phyloP scores from a whole-genome alignment of 2,329 filamentous ascomycete species.

The Coleophoma eucalyptorum region DNA sequence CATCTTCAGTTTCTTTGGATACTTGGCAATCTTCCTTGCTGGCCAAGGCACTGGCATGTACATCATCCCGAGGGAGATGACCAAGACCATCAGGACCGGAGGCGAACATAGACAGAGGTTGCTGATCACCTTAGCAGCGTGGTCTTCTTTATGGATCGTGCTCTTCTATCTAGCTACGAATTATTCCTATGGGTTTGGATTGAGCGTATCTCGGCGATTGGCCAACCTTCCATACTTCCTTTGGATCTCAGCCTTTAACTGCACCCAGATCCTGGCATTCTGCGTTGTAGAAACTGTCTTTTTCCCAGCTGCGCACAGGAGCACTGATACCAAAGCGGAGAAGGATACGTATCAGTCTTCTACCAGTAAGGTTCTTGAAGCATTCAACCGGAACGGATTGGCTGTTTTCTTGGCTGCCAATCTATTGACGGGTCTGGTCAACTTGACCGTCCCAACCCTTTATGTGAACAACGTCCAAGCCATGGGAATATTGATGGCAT shows the following conservation, averaged over 20 bases:
- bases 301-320: constrained; percentile 69
- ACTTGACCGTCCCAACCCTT: constrained; percentile 81
- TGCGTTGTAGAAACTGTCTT: constrained; percentile 73
- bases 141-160: constrained; percentile 63
- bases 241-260: constrained; percentile 92
- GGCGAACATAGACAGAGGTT: constrained; percentile 51
- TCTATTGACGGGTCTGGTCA: constrained; percentile 82
- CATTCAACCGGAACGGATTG: constrained; percentile 86
- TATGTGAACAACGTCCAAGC: constrained; percentile 60
- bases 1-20: constrained; percentile 91
- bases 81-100: constrained; percentile 35
- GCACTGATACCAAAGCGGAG: constrained; percentile 51
- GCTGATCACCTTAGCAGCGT: constrained; percentile 58
- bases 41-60: constrained; percentile 81
- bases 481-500: constrained; percentile 72
- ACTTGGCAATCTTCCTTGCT: constrained; percentile 89
- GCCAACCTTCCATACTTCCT: constrained; percentile 92
- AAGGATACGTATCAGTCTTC: constrained; percentile 60
- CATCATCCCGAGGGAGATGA: constrained; percentile 62
- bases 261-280: constrained; percentile 74
- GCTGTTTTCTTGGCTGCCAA: constrained; percentile 85
- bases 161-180: constrained; percentile 69
- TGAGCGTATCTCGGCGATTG: constrained; percentile 80
- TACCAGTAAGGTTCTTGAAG: constrained; percentile 76
- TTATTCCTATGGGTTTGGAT: constrained; percentile 65